Evolutionary conservation across 345 rosid genomes (phyloP).

Genomic region (Salix dunnii): DNA sequence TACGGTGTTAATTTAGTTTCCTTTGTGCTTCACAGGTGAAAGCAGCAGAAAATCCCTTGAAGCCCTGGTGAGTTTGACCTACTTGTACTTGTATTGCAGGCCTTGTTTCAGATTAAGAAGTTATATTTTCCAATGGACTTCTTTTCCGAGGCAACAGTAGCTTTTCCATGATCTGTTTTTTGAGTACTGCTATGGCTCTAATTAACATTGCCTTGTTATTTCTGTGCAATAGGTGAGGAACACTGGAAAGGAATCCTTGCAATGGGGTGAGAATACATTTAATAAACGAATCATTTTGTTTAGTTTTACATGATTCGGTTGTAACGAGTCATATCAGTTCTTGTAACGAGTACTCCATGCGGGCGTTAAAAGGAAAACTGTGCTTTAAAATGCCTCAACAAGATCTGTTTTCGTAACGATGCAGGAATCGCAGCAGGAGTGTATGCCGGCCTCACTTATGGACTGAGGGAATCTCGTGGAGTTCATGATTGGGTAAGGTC

Average conservation of each 20-base stretch:
- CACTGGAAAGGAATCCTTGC: constrained; percentile 82
- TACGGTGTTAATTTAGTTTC: background rate
- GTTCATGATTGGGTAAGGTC: constrained; percentile 83
- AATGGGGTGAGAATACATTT: constrained; percentile 65
- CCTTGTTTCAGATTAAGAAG: background rate
- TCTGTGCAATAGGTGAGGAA: constrained; percentile 62
- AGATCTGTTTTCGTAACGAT: background rate
- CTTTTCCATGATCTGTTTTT: background rate
- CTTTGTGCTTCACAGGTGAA: constrained; percentile 51
- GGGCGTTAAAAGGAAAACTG: background rate
- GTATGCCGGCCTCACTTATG: constrained; percentile 83
- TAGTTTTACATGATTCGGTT: too few species aligned
- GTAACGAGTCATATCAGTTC: too few species aligned
- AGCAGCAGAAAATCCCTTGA: constrained; percentile 70
- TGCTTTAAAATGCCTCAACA: background rate
- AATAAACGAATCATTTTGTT: background rate
- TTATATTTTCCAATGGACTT: too few species aligned
- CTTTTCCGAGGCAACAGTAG: background rate
- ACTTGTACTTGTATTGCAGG: background rate
- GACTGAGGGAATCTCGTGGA: constrained; percentile 83
- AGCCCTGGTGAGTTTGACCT: constrained; percentile 57
- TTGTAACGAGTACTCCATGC: background rate
- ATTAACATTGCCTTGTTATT: background rate
- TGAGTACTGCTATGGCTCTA: background rate
- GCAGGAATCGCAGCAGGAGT: constrained; percentile 88